Evolutionary conservation across 176 grass and related monocot genomes (phyloP).

Genomic region (Bothriochloa decipiens): DNA sequence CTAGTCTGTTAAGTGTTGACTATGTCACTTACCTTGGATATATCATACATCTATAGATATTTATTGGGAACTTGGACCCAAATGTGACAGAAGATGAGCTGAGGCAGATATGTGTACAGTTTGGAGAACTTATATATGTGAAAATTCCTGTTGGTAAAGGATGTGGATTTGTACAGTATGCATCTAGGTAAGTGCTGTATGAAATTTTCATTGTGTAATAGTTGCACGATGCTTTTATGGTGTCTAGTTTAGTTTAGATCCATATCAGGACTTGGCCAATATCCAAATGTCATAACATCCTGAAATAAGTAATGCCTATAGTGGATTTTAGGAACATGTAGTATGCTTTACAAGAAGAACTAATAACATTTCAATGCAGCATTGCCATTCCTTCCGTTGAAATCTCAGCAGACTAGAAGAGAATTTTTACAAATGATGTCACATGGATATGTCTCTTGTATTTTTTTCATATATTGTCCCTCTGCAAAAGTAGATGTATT

Average conservation of each 20-base stretch:
- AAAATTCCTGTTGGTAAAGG: slow-evolving; percentile 95
- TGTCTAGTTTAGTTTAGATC: slow-evolving; percentile 12
- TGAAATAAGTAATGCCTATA: slow-evolving; percentile 17
- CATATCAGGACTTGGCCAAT: background rate
- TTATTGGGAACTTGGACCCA: slow-evolving; percentile 93
- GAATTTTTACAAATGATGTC: background rate
- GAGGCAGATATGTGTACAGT: slow-evolving; percentile 74
- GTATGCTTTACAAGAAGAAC: slow-evolving; percentile 19
- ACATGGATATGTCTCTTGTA: slow-evolving; percentile 13
- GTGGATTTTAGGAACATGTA: background rate
- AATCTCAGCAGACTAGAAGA: background rate
- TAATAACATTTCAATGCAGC: slow-evolving; percentile 3
- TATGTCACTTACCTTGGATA: slow-evolving; percentile 50
- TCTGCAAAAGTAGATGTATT: background rate
- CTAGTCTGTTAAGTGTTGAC: slow-evolving; percentile 26
- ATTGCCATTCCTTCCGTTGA: slow-evolving; percentile 1
- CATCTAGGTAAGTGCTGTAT: slow-evolving; percentile 55
- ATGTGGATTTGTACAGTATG: slow-evolving; percentile 94
- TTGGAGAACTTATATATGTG: slow-evolving; percentile 92
- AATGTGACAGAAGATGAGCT: slow-evolving; percentile 94
- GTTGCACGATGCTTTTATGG: background rate
- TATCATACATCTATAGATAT: slow-evolving; percentile 70
- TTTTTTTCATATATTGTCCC: background rate
- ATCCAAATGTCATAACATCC: background rate
- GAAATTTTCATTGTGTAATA: background rate